Conservation (phyloP, 1,284 basidiomycete species). For the Fomitopsis betulina region DNA sequence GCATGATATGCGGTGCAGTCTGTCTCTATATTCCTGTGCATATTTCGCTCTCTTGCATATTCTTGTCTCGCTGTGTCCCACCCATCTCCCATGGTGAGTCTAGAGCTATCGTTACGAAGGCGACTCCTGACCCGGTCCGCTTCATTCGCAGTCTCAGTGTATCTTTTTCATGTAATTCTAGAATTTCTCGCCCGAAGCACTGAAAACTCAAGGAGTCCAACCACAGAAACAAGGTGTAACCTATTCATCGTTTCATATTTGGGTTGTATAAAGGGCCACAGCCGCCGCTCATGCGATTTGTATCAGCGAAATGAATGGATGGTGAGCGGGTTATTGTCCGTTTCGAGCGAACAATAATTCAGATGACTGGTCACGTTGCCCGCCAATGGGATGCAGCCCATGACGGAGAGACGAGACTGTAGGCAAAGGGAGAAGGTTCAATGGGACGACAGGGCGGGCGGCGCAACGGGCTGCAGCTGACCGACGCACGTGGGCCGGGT, state of each 20-base stretch:
- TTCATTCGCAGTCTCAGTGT: neutral
- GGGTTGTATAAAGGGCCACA: neutral
- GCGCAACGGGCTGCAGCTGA: conserved; percentile 3
- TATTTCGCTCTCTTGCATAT: conserved; percentile 11
- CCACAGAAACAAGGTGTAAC: neutral
- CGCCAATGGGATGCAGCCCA: neutral
- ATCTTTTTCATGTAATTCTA: conserved; percentile 2
- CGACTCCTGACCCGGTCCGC: neutral
- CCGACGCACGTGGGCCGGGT: neutral
- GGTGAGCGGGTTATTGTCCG: neutral
- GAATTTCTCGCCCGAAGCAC: neutral
- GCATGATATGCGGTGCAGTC: conserved; percentile 32
- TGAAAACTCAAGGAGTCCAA: neutral
- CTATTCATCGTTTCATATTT: neutral
- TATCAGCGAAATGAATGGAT: neutral
- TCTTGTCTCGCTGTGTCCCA: neutral
- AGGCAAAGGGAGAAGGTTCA: neutral
- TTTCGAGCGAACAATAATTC: neutral
- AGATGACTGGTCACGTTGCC: neutral
- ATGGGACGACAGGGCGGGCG: neutral
- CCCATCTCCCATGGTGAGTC: neutral
- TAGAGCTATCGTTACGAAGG: neutral
- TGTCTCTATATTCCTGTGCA: neutral
- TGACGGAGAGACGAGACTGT: neutral
- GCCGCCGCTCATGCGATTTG: neutral